A percentile compares a stretch with the other conserved stretches of the same genome.
phyloP scores from a whole-genome alignment of 129 eudicot species.

The Erigeron canadensis region DNA sequence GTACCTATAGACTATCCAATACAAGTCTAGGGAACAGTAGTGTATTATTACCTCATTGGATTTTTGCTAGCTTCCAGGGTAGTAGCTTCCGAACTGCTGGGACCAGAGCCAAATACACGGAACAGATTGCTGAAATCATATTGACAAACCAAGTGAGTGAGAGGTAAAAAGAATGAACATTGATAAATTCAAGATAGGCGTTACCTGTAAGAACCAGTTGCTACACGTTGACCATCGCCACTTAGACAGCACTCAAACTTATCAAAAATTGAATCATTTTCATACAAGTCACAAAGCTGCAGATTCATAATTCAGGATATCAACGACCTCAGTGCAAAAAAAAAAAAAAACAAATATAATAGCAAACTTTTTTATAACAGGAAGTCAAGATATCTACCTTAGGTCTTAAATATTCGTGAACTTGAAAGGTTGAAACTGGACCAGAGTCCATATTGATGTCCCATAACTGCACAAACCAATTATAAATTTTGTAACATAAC shows the following conservation, averaged over 20 bases:
- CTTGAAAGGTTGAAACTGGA: slow-evolving; percentile 91
- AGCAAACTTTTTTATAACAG: background rate
- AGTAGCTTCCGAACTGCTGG: slow-evolving; percentile 79
- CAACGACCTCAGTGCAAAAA: slow-evolving; percentile 20
- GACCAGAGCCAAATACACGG: slow-evolving; percentile 79
- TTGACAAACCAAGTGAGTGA: background rate
- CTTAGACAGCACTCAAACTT: slow-evolving; percentile 96
- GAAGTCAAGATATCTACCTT: slow-evolving; percentile 44
- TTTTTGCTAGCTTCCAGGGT: slow-evolving; percentile 98
- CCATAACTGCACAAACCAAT: slow-evolving; percentile 64
- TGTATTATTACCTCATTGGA: slow-evolving; percentile 75
- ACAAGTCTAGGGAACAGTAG: slow-evolving; percentile 1
- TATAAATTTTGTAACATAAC: slow-evolving; percentile 7
- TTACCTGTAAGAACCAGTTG: slow-evolving; percentile 98
- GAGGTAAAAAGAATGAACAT: background rate
- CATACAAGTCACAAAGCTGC: slow-evolving; percentile 95
- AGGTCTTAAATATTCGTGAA: slow-evolving; percentile 93
- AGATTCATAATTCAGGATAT: slow-evolving; percentile 17
- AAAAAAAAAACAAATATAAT: background rate
- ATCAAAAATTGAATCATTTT: slow-evolving; percentile 95
- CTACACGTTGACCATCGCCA: slow-evolving; percentile 92
- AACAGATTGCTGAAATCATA: slow-evolving; percentile 71
- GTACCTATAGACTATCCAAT: background rate
- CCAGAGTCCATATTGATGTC: slow-evolving; percentile 97
- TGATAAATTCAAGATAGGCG: background rate